Evolutionary conservation across 176 grass and related monocot species (phyloP), one percentile per base, ranked within the genome.

Genomic region (Puccinellia tenuiflora): DNA sequence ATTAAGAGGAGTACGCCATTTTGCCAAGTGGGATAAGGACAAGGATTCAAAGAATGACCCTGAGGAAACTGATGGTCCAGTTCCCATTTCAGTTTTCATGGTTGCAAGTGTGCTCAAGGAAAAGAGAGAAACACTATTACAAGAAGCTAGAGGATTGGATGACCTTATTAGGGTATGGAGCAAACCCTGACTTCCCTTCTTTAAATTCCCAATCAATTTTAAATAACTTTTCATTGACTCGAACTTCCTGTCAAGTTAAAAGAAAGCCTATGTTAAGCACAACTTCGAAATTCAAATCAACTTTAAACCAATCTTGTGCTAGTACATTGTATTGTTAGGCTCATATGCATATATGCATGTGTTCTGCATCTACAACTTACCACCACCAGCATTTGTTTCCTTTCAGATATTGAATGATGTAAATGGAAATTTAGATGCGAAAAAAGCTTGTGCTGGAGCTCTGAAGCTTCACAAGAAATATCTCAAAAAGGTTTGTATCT

Each of bases 401-500:
- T 84, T 87, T 52, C 85, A 99, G 97, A 99, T 99, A 83, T 87
- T 99, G 75, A 99, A 99, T 81, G 97, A 99, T 81, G 87, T 92
- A 82, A 90, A 82, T 85, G 97, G 97, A 42, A 95, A 93, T 77
- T 85, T 99, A 77, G 97, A 99, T 94, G 97, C 97, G 0, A 99
- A 99, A 71, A 99, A 96, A 74, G 91, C 97, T 67, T 99, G 97
- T 24, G 92, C 80, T 37, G 93, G 86, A 59, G 97, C 97, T 68
- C 81, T 99, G 90, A 99, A 96, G 88, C 97, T 99, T 85, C 97
- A 99, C 79, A 99, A 87, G 52, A 99, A 99, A 74, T 99, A 99
- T 75, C 78, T 99, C 56, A 96, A 96, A 89, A 96, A 92, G 77
- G 96, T 93, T 66, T 74, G 74, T 79, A 29, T 10, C 39, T 76